Evolutionary conservation across 2,329 filamentous ascomycete species (phyloP), one percentile per base, ranked within the genome.

Genomic region (Xylariaceae sp.): DNA sequence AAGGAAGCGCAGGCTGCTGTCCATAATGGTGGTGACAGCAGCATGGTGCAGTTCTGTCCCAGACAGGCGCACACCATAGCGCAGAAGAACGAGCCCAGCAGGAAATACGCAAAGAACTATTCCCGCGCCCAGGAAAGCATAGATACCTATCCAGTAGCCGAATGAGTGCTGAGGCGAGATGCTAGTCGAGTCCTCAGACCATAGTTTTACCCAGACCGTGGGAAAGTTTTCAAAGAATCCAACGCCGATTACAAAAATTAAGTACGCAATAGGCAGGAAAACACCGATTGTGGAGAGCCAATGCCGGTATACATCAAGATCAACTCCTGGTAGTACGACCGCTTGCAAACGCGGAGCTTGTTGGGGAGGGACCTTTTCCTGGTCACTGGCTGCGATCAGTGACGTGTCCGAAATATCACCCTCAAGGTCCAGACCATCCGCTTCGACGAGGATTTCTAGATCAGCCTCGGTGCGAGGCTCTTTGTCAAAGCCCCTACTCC

Each of bases 1-100:
- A 47, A 76, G 73, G 55, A 76, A 75, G 6, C 58, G 57, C 38
- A 78, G 52, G 1, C 73, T 71, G 1, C 73, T 74, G 1, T 58
- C 57, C 11, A 71, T 59, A 0, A 73, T 62, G 0, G 69, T 71
- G 6, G 38, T 46, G 4, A 64, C 46, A 13, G 61, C 58, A 40
- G 53, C 48, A 17, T 53, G 51, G 34, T 64, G 62, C 13, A 64
- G 52, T 6, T 42, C 39, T 11, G 51, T 51, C 3, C 62, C 62
- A 2, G 58, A 53, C 31, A 48, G 53, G 17, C 40, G 59, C n/a
- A 60, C 48, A 17, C 47, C 50, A 6, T 48, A 49, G 19, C 55
- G 50, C n/a, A 56, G 54, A 4, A 60, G 19, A 11, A 56, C 16
- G 13, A 57, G 36, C 12, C 34, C 58, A 16, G 64, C 51, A 2